Base-by-base conservation (phyloP, 108 stramenopile genomes). In the Fragilariopsis cylindrus region DNA sequence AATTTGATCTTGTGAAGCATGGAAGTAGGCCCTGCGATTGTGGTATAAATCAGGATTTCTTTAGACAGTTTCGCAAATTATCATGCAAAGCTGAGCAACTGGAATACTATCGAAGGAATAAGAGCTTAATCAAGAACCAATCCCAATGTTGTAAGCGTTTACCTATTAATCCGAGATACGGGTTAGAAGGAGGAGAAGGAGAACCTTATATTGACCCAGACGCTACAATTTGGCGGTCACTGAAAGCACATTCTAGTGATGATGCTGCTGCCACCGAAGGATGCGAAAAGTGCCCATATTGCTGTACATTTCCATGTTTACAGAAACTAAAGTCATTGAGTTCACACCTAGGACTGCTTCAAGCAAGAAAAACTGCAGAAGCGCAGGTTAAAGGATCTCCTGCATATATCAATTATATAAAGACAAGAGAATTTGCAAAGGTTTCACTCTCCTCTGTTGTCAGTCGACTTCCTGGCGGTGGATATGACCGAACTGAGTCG, bases 1-100 rank as follows among this genome's bases (percentile, higher is more conserved):
- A 96, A 60, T 90, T 81, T 64, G 73, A 86, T 19, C 72, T 87
- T 45, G 77, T 94, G n/a, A 76, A 79, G 49, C 78, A 73, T 16
- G 85, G 79, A 2, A 83, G 85, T 79, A 81, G 81, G 18, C 90
- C 92, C 3, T 96, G 95, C 66, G 90, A 91, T 65, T 96, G 95
- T 71, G 91, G 91, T 49, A 83, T 91, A 13, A 96, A 96, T 72
- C 62, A 77, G 42, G 71, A 70, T 11, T 88, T 90, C 65, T 92
- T 92, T 66, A 63, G 70, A 13, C 75, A 73, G 5, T 89, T 81
- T 67, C 74, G 66, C 57, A 83, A 71, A 45, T 69, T 94, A 63
- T 65, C 76, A 68, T 87, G 84, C 4, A 74, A 62, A 21, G 85
- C 82, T 12, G 89, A 92, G 71, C 82, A 85, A 55, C n/a, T 93